Conservation (phyloP, 75 land plant genomes). For the Isoetes taiwanensis region DNA sequence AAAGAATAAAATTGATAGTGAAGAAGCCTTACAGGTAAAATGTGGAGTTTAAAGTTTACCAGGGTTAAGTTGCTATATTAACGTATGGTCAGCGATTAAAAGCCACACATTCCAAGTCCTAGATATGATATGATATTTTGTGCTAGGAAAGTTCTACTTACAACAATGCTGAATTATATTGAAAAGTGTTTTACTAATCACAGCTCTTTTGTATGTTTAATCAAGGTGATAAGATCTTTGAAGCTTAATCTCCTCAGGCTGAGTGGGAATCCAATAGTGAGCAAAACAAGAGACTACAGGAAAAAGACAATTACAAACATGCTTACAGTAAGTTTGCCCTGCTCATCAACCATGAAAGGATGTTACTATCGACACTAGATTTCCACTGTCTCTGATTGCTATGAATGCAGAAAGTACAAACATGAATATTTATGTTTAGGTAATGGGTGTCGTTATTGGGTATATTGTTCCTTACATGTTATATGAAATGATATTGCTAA, state of each 20-base stretch:
- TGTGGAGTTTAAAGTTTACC: too few species aligned
- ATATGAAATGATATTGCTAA: neutral
- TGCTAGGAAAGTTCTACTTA: too few species aligned
- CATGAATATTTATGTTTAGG: too few species aligned
- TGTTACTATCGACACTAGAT: neutral
- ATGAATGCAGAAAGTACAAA: too few species aligned
- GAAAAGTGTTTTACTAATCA: too few species aligned
- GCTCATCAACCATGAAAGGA: neutral
- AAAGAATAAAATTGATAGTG: conserved; percentile 27
- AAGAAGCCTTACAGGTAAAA: conserved; percentile 18
- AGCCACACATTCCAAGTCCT: too few species aligned
- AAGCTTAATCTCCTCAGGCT: conserved; percentile 19
- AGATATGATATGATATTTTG: too few species aligned
- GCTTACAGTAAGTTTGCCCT: conserved; percentile 20
- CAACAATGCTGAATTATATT: too few species aligned
- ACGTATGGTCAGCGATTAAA: too few species aligned
- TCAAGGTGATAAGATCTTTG: conserved; percentile 17
- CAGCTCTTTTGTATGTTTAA: too few species aligned
- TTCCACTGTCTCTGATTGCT: neutral
- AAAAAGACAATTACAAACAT: conserved; percentile 21
- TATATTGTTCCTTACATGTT: neutral
- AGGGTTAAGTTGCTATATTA: too few species aligned
- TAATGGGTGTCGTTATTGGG: too few species aligned
- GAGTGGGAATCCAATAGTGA: conserved; percentile 23
- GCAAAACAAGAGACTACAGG: conserved; percentile 13